A percentile compares a stretch with the other conserved stretches of the same genome.
Conservation (phyloP, 2,329 filamentous ascomycete genomes). For the Fonsecaea monophora region DNA sequence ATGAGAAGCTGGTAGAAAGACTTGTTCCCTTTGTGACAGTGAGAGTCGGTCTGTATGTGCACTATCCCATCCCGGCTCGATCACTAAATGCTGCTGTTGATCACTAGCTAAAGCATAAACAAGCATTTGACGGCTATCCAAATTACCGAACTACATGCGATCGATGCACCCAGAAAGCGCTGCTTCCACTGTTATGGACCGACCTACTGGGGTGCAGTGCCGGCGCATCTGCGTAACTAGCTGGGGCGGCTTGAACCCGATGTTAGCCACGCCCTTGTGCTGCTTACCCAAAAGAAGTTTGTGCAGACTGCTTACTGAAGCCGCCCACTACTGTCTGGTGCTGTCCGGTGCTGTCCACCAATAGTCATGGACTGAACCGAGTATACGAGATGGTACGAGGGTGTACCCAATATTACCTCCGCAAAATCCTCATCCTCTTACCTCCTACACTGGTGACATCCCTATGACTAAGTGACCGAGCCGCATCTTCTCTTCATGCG, state of each 20-base stretch:
- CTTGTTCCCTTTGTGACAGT: no score
- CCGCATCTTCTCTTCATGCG: background rate
- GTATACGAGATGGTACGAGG: no score
- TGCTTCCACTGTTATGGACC: no score
- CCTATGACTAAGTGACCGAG: background rate
- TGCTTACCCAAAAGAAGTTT: background rate
- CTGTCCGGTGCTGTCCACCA: background rate
- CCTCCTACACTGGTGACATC: background rate
- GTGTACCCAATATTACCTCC: no score
- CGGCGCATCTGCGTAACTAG: no score
- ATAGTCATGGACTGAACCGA: background rate
- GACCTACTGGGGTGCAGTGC: no score
- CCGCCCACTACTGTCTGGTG: background rate
- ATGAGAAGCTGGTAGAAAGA: no score
- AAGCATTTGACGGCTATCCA: background rate
- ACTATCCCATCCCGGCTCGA: background rate
- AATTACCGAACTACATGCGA: background rate
- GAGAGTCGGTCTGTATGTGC: no score
- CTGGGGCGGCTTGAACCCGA: background rate
- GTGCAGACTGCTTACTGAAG: background rate
- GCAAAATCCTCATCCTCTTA: background rate
- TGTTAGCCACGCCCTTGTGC: background rate
- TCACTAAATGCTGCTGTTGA: background rate
- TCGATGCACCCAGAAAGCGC: background rate
- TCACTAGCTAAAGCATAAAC: background rate